Evolutionary conservation across 1,284 basidiomycete species (phyloP).

Genomic region (Puccinia coronata): DNA sequence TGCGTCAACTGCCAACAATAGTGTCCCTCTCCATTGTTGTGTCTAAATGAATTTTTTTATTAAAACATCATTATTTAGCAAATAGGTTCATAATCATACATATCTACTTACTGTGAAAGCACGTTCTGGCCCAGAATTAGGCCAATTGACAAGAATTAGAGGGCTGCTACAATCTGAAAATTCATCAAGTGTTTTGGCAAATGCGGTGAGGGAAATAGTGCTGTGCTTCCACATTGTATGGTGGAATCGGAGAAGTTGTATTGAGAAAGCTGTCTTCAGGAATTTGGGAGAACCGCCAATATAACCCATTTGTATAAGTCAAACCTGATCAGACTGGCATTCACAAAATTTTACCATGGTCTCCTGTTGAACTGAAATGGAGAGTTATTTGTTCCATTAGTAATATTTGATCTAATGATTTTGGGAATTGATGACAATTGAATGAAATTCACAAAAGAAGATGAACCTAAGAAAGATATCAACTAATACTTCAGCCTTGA

Average conservation of each 20-base stretch:
- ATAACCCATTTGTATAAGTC: slow-evolving; percentile 20
- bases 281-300: slow-evolving; percentile 3
- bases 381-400: too few species aligned
- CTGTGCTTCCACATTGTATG: slow-evolving; percentile 23
- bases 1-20: slow-evolving; percentile 1
- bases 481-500: not conserved
- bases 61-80: not conserved
- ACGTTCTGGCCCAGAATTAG: too few species aligned
- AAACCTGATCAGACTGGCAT: slow-evolving; percentile 1
- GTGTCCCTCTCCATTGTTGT: not conserved
- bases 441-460: not conserved
- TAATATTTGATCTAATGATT: too few species aligned
- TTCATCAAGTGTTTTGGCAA: slow-evolving; percentile 16
- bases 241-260: slow-evolving; percentile 10
- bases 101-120: not conserved
- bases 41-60: not conserved
- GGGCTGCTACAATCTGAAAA: slow-evolving; percentile 5
- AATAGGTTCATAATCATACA: not conserved
- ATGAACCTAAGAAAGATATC: not conserved
- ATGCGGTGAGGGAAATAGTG: not conserved
- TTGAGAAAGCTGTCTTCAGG: slow-evolving; percentile 2
- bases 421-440: not conserved
- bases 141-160: slow-evolving; percentile 2
- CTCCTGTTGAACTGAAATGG: not conserved
- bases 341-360: not conserved